Base-by-base conservation (phyloP, 1,139 yeast species). In the Sugiyamaella neomexicana region DNA sequence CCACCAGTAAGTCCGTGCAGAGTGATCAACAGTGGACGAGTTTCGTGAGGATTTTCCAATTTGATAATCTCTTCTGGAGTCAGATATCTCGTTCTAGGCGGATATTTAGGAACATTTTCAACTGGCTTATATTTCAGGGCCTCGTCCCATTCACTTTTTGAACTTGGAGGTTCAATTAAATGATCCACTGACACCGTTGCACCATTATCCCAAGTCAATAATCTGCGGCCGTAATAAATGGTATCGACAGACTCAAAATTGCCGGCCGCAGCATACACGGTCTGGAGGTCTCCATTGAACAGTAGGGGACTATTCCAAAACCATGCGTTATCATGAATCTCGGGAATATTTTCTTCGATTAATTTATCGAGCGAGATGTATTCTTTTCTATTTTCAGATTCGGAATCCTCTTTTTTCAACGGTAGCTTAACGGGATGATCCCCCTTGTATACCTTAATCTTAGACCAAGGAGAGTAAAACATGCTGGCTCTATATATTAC, bases 1-100 rank as follows among this genome's bases (percentile, higher is more conserved):
- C 97, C 97, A 17, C 97, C 97, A 4, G 89, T 91, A 40, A 91
- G 78, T 0, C 97, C 98, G 66, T 91, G 97, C 50, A 85, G 72
- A 5, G 86, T 76, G 25, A 90, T 79, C 34, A 87, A 78, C 53
- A 90, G 72, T 1, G 97, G 96, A 53, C 75, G 79, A 4, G 72
- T 69, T 29, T 73, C 75, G 29, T 68, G 67, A 1, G 68, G 62
- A 32, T 63, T 64, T 36, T 66, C 70, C 15, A 65, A 50, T 4
- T 64, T 64, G 2, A 64, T 65, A n/a, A 78, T 55, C 65, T 84
- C 89, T 5, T 72, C 75, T 1, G 78, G 74, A 2, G 79, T 74
- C 62, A 89, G 76, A 65, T 83, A 88, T 63, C 97, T 77, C 1
- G 95, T 86, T 66, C 95, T 79, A 27, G 88, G 85, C 54, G 89